Conservation (phyloP, 768 basidiomycete genomes). For the Russula lepida region DNA sequence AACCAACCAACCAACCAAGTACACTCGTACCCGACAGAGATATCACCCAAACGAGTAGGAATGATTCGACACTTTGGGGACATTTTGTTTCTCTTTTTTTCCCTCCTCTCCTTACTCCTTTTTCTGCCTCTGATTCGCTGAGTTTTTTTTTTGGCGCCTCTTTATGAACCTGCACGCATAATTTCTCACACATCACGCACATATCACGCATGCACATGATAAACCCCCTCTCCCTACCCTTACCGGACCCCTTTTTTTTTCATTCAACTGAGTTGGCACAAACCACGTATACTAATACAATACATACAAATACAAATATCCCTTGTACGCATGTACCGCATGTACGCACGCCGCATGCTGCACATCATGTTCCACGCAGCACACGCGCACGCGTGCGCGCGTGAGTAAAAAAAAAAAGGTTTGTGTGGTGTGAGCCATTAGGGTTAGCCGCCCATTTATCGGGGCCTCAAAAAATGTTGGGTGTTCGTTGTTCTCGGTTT, state of each 20-base stretch:
- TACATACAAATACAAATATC: not conserved
- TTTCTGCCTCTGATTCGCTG: not conserved
- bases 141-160: not conserved
- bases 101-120: not conserved
- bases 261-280: not conserved
- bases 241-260: not conserved
- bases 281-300: not conserved
- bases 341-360: not conserved
- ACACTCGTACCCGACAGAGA: slow-evolving; percentile 2
- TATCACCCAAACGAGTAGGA: slow-evolving; percentile 9
- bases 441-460: not conserved
- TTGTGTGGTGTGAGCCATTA: too few species aligned
- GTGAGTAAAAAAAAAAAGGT: too few species aligned
- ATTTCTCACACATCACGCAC: not conserved
- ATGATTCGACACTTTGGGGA: not conserved
- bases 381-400: not conserved
- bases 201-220: not conserved
- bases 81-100: not conserved
- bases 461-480: not conserved
- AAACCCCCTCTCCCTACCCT: not conserved
- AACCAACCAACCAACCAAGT: not conserved
- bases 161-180: not conserved
- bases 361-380: not conserved
- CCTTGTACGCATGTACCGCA: not conserved
- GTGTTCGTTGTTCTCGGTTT: not conserved